Evolutionary conservation across 768 basidiomycete species (phyloP).

Genomic region (Rhodotorula toruloides): DNA sequence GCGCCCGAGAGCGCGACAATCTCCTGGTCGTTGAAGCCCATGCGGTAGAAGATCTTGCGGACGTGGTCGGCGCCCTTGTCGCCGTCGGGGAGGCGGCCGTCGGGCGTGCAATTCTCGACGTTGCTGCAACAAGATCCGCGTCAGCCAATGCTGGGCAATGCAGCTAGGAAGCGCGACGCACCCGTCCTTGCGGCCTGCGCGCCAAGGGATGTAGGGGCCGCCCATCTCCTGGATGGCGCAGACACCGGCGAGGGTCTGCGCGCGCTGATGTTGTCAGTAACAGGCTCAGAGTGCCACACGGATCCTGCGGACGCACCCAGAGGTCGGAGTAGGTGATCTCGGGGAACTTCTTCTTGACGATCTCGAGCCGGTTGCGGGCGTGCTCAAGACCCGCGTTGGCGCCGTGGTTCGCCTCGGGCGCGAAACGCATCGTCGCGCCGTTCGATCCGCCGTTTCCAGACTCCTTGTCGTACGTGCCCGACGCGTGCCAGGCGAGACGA

Average conservation of each 20-base stretch:
- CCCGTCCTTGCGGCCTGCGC: conserved; percentile 82
- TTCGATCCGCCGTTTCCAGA: conserved; percentile 58
- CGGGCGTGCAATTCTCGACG: conserved; percentile 64
- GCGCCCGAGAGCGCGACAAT: conserved; percentile 75
- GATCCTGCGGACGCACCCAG: too few species aligned
- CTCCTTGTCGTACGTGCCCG: conserved; percentile 39
- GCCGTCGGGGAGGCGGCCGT: conserved; percentile 47
- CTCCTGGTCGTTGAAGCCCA: conserved; percentile 97
- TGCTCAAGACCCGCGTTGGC: conserved; percentile 78
- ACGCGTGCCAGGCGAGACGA: conserved; percentile 42
- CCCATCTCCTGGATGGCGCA: conserved; percentile 83
- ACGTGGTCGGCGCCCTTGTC: conserved; percentile 76
- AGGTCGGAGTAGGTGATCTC: conserved; percentile 96
- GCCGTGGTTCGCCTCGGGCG: conserved; percentile 73
- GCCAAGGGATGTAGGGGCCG: conserved; percentile 89
- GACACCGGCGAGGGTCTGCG: conserved; percentile 77
- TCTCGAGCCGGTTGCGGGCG: conserved; percentile 74
- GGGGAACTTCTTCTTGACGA: conserved; percentile 72
- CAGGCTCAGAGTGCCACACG: neutral
- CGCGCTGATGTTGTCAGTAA: neutral
- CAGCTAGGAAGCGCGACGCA: conserved; percentile 48
- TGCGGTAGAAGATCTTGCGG: conserved; percentile 73
- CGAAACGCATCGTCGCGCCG: conserved; percentile 97
- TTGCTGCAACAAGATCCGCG: neutral
- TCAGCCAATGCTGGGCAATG: too few species aligned